Evolutionary conservation across 148 eudicot genomes (phyloP), one percentile per base, ranked within the genome.

Genomic region (Linanthus parryae): DNA sequence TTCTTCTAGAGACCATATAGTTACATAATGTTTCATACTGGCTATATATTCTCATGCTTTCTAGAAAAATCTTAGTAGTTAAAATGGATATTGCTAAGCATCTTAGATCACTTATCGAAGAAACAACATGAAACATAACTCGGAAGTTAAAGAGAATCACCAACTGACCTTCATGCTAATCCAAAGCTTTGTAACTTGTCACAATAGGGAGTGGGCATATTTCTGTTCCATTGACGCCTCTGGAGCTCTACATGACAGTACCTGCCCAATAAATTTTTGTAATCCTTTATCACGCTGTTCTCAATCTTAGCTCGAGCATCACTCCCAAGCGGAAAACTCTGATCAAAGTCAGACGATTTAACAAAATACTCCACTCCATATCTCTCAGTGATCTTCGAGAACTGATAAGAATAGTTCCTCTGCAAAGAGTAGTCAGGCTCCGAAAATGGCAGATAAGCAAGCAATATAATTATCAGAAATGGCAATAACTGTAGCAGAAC

Each of bases 371-470:
- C 95, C 48, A 85, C 80, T 17, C 81, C 85, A 55, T 84, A 64
- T 48, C 65, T 79, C 64, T 81, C 85, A 12, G 94, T 84, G 37
- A 54, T 71, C 57, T 77, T 74, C 10, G 74, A 58, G 54, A 79
- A 64, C 61, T 86, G 89, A 66, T 86, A 79, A 10, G 83, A 55
- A 58, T 87, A 81, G 69, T 73, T 84, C 73, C 70, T 84, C 70
- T 87, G 96, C 71, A 91, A 61, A 34, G 94, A 86, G 62, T 87
- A 92, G 39, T 81, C 94, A 33, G 99, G 99, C 82, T 92, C 99
- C 7, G 94, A 81, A 61, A 81, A 81, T 6, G 94, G 94, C 49
- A 87, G 72, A 71, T 78, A 92, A 3, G 91, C 96, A 55, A 92
- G 82, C 72, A 87, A 65, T 34, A 92, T 58, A 18, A 92, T 82